Conservation (phyloP, 2,329 filamentous ascomycete genomes). For the Neurospora sp. region DNA sequence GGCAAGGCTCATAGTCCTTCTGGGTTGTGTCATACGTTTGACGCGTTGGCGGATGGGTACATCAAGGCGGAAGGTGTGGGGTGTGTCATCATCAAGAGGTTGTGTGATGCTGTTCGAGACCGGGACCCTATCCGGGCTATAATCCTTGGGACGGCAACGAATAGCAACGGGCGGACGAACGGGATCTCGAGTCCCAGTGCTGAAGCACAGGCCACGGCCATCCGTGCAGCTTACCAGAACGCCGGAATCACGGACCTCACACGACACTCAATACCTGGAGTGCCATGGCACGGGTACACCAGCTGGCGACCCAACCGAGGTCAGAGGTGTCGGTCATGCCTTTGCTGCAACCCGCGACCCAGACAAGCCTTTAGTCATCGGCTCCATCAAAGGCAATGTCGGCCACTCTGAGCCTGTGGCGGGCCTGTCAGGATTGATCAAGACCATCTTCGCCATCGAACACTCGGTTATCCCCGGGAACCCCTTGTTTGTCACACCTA, state of each 20-base stretch:
- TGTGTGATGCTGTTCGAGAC: slow-evolving; percentile 31
- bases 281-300: slow-evolving; percentile 33
- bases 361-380: slow-evolving; percentile 15
- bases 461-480: slow-evolving; percentile 20
- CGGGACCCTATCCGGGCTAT: slow-evolving; percentile 29
- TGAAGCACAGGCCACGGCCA: slow-evolving; percentile 23
- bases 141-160: slow-evolving; percentile 24
- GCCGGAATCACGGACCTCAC: slow-evolving; percentile 13
- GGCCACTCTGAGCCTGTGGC: slow-evolving; percentile 22
- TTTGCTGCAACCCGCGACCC: slow-evolving; percentile 12
- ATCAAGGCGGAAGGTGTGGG: slow-evolving; percentile 34
- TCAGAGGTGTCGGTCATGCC: slow-evolving; percentile 20
- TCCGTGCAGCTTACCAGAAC: slow-evolving; percentile 23
- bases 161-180: slow-evolving; percentile 28
- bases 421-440: slow-evolving; percentile 21
- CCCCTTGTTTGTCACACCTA: slow-evolving; percentile 15
- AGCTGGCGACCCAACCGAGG: slow-evolving; percentile 31
- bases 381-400: slow-evolving; percentile 24
- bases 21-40: slow-evolving; percentile 23
- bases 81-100: slow-evolving; percentile 32
- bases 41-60: slow-evolving; percentile 34
- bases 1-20: slow-evolving; percentile 10
- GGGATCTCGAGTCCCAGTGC: slow-evolving; percentile 33
- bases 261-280: slow-evolving; percentile 20
- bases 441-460: slow-evolving; percentile 23